Conservation (phyloP, 495 filamentous ascomycete genomes). For the Aspergillus sclerotiicarbonarius region DNA sequence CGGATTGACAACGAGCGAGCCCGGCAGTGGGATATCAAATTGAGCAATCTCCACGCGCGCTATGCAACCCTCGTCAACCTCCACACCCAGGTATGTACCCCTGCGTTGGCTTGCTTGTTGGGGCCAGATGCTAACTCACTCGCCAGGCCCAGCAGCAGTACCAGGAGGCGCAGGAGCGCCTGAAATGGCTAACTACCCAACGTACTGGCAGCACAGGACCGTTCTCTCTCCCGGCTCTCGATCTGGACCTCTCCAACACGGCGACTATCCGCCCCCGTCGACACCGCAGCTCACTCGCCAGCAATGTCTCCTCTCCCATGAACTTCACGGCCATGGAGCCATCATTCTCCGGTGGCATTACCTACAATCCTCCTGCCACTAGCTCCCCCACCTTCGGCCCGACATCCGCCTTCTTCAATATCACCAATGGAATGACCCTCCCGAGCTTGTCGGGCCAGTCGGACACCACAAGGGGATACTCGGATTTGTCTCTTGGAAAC, state of each 20-base stretch:
- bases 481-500: slow-evolving; percentile 52
- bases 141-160: slow-evolving; percentile 47
- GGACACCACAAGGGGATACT: slow-evolving; percentile 40
- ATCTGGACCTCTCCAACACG: slow-evolving; percentile 39
- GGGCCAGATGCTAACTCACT: slow-evolving; percentile 9
- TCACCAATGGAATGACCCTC: slow-evolving; percentile 56
- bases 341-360: slow-evolving; percentile 36
- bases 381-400: slow-evolving; percentile 50
- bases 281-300: slow-evolving; percentile 48
- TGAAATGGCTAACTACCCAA: slow-evolving; percentile 49
- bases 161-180: slow-evolving; percentile 51
- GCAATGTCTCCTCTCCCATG: slow-evolving; percentile 47
- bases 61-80: slow-evolving; percentile 50
- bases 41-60: slow-evolving; percentile 47
- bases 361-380: slow-evolving; percentile 44
- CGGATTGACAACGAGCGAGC: slow-evolving; percentile 58
- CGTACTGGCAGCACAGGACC: slow-evolving; percentile 42
- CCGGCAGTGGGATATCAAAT: slow-evolving; percentile 52
- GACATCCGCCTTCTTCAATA: slow-evolving; percentile 55
- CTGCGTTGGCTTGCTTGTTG: background rate
- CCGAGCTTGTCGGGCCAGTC: slow-evolving; percentile 37
- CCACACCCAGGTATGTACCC: slow-evolving; percentile 37
- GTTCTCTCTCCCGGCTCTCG: slow-evolving; percentile 44
- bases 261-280: slow-evolving; percentile 46
- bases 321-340: slow-evolving; percentile 41